Conservation (phyloP, 257 asterid species). For the Handroanthus guayacan region DNA sequence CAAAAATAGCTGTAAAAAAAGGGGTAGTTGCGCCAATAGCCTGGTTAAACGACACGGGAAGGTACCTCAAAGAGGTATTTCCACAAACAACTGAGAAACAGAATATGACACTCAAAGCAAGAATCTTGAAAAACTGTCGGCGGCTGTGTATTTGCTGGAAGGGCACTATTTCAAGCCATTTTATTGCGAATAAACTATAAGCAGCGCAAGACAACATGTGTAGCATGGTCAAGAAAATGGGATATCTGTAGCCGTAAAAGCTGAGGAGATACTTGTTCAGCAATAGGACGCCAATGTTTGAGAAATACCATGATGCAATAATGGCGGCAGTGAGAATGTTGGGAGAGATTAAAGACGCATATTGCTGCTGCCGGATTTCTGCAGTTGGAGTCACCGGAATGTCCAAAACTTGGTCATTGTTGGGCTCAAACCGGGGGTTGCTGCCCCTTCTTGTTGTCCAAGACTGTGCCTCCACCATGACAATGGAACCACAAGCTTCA, state of each 20-base stretch:
- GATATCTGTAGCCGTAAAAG: slow-evolving; percentile 81
- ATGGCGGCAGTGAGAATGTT: slow-evolving; percentile 66
- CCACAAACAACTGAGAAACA: slow-evolving; percentile 97
- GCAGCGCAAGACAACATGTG: slow-evolving; percentile 88
- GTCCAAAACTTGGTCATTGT: slow-evolving; percentile 72
- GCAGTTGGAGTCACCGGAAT: slow-evolving; percentile 97
- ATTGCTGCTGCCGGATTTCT: slow-evolving; percentile 69
- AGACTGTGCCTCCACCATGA: slow-evolving; percentile 95
- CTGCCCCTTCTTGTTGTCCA: slow-evolving; percentile 95
- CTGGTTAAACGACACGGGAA: slow-evolving; percentile 92
- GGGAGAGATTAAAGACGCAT: slow-evolving; percentile 57
- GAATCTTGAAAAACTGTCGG: slow-evolving; percentile 80
- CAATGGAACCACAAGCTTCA: slow-evolving; percentile 2
- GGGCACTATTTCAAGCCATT: slow-evolving; percentile 87
- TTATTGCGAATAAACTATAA: slow-evolving; percentile 73
- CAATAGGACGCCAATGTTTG: slow-evolving; percentile 87
- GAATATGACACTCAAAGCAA: slow-evolving; percentile 73
- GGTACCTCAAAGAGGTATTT: slow-evolving; percentile 84
- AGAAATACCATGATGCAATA: slow-evolving; percentile 85
- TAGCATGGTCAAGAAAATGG: slow-evolving; percentile 90
- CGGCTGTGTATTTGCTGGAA: slow-evolving; percentile 87
- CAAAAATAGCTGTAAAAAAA: slow-evolving; percentile 91
- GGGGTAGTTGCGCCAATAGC: slow-evolving; percentile 98
- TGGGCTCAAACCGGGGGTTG: slow-evolving; percentile 86
- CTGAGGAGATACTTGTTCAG: slow-evolving; percentile 93